Evolutionary conservation across 2,329 filamentous ascomycete genomes (phyloP).

Genomic region (Cordyceps fumosorosea): DNA sequence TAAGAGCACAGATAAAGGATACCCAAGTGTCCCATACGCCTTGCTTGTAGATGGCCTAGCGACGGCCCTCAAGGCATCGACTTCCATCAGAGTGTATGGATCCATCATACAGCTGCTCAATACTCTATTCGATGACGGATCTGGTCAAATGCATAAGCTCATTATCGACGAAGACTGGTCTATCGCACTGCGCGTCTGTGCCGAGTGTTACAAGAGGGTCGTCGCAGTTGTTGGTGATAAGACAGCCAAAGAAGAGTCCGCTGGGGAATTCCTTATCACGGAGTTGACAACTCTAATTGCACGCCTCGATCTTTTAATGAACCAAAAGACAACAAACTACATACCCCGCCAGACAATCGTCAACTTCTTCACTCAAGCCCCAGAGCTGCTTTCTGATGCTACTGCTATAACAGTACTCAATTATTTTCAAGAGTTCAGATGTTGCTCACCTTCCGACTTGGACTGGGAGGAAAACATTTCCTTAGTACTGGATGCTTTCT

Average conservation of each 20-base stretch:
- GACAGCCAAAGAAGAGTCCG: conserved; percentile 22
- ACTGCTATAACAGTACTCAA: conserved; percentile 58
- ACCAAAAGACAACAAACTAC: conserved; percentile 43
- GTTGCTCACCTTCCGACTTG: conserved; percentile 64
- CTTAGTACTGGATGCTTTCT: conserved; percentile 56
- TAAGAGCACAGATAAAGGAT: conserved; percentile 53
- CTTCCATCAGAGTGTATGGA: conserved; percentile 38
- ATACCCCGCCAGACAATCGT: conserved; percentile 61
- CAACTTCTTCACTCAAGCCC: conserved; percentile 57
- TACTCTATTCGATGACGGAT: conserved; percentile 46
- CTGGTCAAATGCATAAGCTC: conserved; percentile 47
- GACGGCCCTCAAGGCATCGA: conserved; percentile 40
- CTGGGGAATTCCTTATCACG: conserved; percentile 32
- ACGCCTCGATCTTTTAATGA: conserved; percentile 42
- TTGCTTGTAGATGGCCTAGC: conserved; percentile 52
- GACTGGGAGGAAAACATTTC: conserved; percentile 60
- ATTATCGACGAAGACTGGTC: conserved; percentile 62
- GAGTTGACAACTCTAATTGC: conserved; percentile 40
- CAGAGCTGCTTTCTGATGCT: conserved; percentile 56
- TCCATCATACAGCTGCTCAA: conserved; percentile 48
- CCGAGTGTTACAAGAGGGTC: conserved; percentile 41
- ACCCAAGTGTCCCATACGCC: conserved; percentile 52
- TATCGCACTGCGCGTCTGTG: conserved; percentile 51
- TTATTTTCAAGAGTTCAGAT: conserved; percentile 62
- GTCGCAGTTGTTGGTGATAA: conserved; percentile 17